Conservation (phyloP, 2,329 filamentous ascomycete species). For the Trichophyton verrucosum region DNA sequence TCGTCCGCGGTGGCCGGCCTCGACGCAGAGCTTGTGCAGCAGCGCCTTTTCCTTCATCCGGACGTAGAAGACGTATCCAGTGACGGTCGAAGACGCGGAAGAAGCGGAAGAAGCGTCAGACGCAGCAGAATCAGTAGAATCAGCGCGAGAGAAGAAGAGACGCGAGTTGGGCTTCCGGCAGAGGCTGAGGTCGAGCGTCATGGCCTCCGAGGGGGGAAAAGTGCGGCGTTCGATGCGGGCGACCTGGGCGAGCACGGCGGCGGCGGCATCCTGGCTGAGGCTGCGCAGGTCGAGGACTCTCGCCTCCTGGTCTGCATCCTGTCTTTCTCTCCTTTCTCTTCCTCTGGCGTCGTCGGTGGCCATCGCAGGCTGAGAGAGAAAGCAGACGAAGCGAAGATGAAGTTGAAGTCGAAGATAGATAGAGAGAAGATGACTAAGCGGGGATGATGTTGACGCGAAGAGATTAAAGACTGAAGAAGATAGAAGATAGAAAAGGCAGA, state of each 20-base stretch:
- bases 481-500: too few species aligned
- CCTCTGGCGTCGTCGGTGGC: too few species aligned
- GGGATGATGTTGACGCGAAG: too few species aligned
- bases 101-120: too few species aligned
- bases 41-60: conserved; percentile 34
- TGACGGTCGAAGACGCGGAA: conserved; percentile 15
- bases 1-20: conserved; percentile 33
- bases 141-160: conserved; percentile 25
- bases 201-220: conserved; percentile 41
- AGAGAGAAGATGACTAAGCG: too few species aligned
- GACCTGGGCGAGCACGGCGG: conserved; percentile 26
- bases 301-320: neutral
- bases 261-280: conserved; percentile 24
- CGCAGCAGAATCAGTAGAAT: too few species aligned
- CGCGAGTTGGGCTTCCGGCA: conserved; percentile 38
- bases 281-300: conserved; percentile 25
- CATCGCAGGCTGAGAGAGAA: too few species aligned
- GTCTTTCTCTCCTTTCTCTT: neutral
- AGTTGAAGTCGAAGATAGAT: too few species aligned
- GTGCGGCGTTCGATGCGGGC: conserved; percentile 37
- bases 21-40: conserved; percentile 42
- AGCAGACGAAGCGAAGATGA: too few species aligned
- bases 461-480: neutral
- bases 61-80: conserved; percentile 39
- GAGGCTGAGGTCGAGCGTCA: conserved; percentile 35